Conservation (phyloP, 1,139 yeast genomes). For the Citeromyces siamensis region DNA sequence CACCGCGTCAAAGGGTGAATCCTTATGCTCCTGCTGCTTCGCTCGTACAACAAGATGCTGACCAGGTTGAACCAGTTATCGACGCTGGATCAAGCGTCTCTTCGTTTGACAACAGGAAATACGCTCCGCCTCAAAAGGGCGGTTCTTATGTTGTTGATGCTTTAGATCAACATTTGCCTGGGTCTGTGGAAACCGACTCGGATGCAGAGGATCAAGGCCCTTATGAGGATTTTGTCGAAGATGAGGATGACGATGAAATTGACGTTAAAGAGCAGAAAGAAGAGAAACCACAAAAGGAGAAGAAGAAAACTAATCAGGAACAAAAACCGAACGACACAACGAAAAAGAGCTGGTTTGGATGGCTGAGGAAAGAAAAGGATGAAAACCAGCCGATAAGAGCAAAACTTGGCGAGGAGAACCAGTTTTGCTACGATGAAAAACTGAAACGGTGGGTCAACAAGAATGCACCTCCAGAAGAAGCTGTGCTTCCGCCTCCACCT, state of each 20-base stretch:
- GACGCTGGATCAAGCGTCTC: background rate
- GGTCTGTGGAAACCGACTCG: background rate
- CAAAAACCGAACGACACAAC: constrained; percentile 9
- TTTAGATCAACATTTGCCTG: background rate
- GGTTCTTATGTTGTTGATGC: background rate
- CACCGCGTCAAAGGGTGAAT: too few species aligned
- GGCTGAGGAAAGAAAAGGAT: constrained; percentile 35
- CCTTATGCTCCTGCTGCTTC: background rate
- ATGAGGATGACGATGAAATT: constrained; percentile 6
- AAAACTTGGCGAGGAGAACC: constrained; percentile 70
- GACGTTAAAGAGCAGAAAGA: constrained; percentile 11
- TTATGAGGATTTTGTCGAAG: constrained; percentile 5
- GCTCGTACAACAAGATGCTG: background rate
- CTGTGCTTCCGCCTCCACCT: constrained; percentile 47
- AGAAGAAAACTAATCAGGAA: constrained; percentile 10
- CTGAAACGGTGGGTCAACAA: constrained; percentile 81
- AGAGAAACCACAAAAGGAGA: constrained; percentile 14
- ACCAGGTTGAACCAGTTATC: too few species aligned
- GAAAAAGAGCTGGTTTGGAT: constrained; percentile 35
- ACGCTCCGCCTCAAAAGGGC: background rate
- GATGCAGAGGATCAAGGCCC: constrained; percentile 5
- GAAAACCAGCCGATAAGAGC: constrained; percentile 73
- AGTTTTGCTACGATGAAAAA: constrained; percentile 72
- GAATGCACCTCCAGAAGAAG: constrained; percentile 60
- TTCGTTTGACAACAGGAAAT: background rate